Evolutionary conservation across 1,284 basidiomycete genomes (phyloP), one percentile per base, ranked within the genome.

Genomic region (Trichosporon faecale): DNA sequence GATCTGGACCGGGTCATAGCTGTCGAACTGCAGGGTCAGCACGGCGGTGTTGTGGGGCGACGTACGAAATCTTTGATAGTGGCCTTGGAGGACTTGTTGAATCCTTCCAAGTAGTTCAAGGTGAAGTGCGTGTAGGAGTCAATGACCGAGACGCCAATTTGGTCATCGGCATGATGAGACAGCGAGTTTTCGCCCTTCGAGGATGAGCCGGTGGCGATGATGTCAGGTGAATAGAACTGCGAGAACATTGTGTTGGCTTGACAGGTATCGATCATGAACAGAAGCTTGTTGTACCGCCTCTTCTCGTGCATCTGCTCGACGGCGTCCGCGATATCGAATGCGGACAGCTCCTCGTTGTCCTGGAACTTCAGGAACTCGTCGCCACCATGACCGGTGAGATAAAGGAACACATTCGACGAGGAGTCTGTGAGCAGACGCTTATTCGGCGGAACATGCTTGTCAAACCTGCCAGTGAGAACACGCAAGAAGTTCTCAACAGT

Each of bases 341-440:
- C 94, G 67, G 91, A 94, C 75, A 99, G 94, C 80, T 99, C 97
- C 82, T 99, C 96, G 79, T 94, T 94, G 82, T 99, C 96, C 80
- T 99, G 96, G 81, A 99, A 99, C 83, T 99, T 99, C 76, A 99
- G 88, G 81, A 99, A 99, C 82, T 98, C 96, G 77, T 97, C 92
- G 0, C 96, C 96, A 3, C 97, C 96, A 77, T 99, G 96, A 0
- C 96, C 97, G 0, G 97, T 97, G 92, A 99, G 93, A 84, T 97
- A 99, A 27, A 99, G 89, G 79, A 99, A 97, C 69, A 99, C 88
- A 79, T 99, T 99, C 7, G 92, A 95, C n/a, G 90, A 86, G 67
- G 94, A 90, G 76, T 99, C 95, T 0, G 91, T 91, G 31, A 98
- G 86, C 0, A 99, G 87, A 11, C 96, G 90, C 81, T 99, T 99